Evolutionary conservation across 768 basidiomycete genomes (phyloP).

Genomic region (Amanita pseudoporphyria): DNA sequence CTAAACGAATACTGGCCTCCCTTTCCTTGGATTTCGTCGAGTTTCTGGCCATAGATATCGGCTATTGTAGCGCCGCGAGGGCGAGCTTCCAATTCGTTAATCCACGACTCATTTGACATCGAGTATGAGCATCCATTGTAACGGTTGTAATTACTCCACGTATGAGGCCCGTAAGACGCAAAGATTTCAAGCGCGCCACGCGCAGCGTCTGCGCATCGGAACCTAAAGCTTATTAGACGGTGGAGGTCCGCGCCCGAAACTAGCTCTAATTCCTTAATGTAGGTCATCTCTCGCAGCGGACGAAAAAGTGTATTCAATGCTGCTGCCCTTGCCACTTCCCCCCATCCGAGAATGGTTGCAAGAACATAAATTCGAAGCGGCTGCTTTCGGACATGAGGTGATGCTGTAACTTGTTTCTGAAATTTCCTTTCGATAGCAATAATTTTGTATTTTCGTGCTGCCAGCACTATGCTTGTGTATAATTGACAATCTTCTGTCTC

Average conservation of each 20-base stretch:
- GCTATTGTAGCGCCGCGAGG: neutral
- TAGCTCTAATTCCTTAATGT: neutral
- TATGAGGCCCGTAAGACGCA: neutral
- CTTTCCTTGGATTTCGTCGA: neutral
- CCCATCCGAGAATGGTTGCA: neutral
- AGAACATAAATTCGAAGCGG: neutral
- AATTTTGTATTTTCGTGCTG: neutral
- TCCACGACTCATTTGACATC: neutral
- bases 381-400: neutral
- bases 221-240: neutral
- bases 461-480: neutral
- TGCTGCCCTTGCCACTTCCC: neutral
- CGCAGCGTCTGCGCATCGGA: neutral
- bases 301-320: neutral
- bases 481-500: neutral
- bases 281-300: neutral
- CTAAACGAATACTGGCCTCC: neutral
- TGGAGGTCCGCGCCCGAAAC: neutral
- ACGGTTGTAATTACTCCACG: neutral
- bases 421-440: neutral
- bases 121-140: neutral
- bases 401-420: neutral
- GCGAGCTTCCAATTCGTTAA: neutral
- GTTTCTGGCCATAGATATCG: neutral
- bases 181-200: too few species aligned